These are phyloP conservation scores for Pseudocercospora vitis DNA, from an alignment of 2,329 filamentous ascomycete species.

Conservation along the genomic window DNA sequence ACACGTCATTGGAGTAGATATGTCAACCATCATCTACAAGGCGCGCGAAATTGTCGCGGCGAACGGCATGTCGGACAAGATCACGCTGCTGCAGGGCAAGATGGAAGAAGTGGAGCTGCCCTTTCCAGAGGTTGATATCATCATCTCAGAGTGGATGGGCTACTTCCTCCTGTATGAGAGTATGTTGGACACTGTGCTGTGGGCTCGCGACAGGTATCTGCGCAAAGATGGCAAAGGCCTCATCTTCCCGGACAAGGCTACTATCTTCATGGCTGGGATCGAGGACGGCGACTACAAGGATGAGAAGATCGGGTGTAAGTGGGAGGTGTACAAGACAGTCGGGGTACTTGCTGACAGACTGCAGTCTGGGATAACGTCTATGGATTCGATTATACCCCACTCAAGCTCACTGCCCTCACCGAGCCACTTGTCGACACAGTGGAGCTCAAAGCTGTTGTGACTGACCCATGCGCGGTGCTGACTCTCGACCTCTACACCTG, in stretches of 20 bases:
- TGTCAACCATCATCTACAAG: constrained; percentile 99
- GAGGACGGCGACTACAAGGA: constrained; percentile 99
- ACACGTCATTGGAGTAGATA: constrained; percentile 98
- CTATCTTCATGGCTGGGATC: constrained; percentile 93
- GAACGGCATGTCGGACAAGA: constrained; percentile 93
- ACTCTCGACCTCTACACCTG: constrained; percentile 94
- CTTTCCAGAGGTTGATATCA: constrained; percentile 95
- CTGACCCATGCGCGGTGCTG: constrained; percentile 80
- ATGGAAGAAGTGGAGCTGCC: constrained; percentile 98
- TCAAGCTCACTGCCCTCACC: constrained; percentile 89
- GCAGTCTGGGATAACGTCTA: constrained; percentile 99
- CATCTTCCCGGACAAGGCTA: constrained; percentile 99
- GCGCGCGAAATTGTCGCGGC: constrained; percentile 88
- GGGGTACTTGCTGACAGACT: constrained; percentile 21
- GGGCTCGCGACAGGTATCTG: constrained; percentile 91
- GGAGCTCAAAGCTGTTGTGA: constrained; percentile 94
- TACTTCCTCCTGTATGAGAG: constrained; percentile 98
- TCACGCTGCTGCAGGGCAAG: constrained; percentile 97
- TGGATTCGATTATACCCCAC: constrained; percentile 91
- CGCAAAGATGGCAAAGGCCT: constrained; percentile 69
- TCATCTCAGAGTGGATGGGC: constrained; percentile 99
- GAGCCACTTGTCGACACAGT: constrained; percentile 98
- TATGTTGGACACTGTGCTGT: constrained; percentile 98
- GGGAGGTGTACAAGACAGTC: constrained; percentile 11
- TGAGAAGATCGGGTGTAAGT: constrained; percentile 97